phyloP scores from a whole-genome alignment of 768 basidiomycete species.

The Boletus sp. region DNA sequence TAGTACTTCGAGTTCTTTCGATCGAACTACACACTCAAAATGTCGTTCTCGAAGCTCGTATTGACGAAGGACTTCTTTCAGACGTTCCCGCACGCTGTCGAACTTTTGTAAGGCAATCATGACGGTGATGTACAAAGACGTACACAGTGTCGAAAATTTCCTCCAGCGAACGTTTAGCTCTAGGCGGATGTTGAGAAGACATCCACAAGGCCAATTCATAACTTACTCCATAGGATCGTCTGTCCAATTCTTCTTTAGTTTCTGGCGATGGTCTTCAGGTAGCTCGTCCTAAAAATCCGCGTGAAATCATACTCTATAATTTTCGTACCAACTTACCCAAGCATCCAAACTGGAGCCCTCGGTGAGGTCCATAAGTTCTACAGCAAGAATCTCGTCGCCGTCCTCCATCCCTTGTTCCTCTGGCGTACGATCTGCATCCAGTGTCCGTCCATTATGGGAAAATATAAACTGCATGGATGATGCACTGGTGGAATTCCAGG shows the following conservation, averaged over 20 bases:
- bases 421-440: constrained; percentile 82
- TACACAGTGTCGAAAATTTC: constrained; percentile 87
- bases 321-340: constrained; percentile 46
- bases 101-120: constrained; percentile 1
- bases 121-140: constrained; percentile 29
- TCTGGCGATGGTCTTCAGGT: constrained; percentile 61
- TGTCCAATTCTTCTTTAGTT: constrained; percentile 79
- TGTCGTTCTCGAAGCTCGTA: constrained; percentile 90
- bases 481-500: constrained; percentile 37
- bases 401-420: constrained; percentile 88
- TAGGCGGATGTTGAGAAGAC: constrained; percentile 27
- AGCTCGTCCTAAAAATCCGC: constrained; percentile 54
- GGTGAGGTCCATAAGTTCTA: constrained; percentile 89
- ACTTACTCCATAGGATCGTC: constrained; percentile 73
- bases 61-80: constrained; percentile 84
- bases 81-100: constrained; percentile 73
- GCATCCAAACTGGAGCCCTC: constrained; percentile 61
- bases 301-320: background rate
- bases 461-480: constrained; percentile 78
- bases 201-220: background rate
- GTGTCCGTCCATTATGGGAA: constrained; percentile 73
- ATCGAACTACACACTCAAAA: constrained; percentile 89
- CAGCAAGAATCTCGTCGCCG: constrained; percentile 84
- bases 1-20: constrained; percentile 87
- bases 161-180: constrained; percentile 72